Conservation (phyloP, 441 rosid genomes). For the Gossypium lobatum region DNA sequence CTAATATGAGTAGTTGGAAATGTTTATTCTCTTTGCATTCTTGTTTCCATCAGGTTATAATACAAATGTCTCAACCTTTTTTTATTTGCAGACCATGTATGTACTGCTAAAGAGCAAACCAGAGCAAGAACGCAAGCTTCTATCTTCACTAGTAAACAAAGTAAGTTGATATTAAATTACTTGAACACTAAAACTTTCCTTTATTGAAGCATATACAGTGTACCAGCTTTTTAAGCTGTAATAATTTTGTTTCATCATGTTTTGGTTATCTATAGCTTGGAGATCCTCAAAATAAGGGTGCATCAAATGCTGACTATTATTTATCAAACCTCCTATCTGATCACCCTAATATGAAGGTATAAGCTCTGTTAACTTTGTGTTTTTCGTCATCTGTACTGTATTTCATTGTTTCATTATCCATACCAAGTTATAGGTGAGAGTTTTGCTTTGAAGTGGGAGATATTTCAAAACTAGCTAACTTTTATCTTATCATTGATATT, state of each 20-base stretch:
- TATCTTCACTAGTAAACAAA: constrained; percentile 80
- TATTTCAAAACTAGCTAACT: background rate
- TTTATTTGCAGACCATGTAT: constrained; percentile 56
- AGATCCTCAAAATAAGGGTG: constrained; percentile 93
- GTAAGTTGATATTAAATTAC: constrained; percentile 30
- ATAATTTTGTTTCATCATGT: constrained; percentile 11
- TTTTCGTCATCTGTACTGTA: background rate
- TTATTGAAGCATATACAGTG: constrained; percentile 9
- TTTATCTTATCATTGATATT: background rate
- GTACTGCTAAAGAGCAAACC: constrained; percentile 75
- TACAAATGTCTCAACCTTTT: constrained; percentile 1
- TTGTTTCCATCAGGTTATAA: background rate
- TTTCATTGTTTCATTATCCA: background rate
- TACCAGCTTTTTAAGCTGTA: constrained; percentile 1
- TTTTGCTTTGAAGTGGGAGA: background rate
- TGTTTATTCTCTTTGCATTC: background rate
- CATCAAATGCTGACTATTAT: constrained; percentile 92
- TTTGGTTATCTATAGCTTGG: constrained; percentile 57
- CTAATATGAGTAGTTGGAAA: background rate
- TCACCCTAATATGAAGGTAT: constrained; percentile 98
- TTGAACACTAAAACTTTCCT: background rate
- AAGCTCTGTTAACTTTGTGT: background rate
- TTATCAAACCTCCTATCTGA: constrained; percentile 81
- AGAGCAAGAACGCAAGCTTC: constrained; percentile 88
- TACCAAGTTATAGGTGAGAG: background rate